These are phyloP conservation scores for Neckera pumila DNA, from an alignment of 225 moss, liverwort and hornwort species.

Conservation along the genomic window DNA sequence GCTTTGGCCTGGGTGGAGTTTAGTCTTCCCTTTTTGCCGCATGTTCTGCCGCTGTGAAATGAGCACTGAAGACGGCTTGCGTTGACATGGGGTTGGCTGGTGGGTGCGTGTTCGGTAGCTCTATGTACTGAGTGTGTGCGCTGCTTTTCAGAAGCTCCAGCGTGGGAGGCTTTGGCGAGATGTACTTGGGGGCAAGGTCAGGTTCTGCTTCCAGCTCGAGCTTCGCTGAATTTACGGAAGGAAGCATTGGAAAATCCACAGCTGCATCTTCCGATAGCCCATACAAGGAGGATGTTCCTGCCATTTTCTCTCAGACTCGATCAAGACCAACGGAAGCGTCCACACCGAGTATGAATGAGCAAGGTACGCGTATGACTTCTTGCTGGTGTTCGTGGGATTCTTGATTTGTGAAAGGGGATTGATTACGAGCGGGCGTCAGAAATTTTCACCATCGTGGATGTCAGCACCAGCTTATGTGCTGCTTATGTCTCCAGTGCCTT, in stretches of 20 bases:
- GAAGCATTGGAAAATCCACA: constrained; percentile 13
- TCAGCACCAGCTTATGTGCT: not conserved
- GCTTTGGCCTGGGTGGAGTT: not conserved
- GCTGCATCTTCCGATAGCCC: constrained; percentile 14
- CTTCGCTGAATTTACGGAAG: constrained; percentile 49
- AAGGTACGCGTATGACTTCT: not conserved
- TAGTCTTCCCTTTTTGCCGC: not conserved
- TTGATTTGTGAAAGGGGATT: not conserved
- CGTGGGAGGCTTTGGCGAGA: constrained; percentile 30
- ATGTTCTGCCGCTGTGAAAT: not conserved
- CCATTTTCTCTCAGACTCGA: constrained; percentile 30
- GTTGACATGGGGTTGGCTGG: not conserved
- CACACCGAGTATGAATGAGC: not conserved
- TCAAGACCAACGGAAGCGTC: constrained; percentile 3
- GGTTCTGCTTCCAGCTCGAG: constrained; percentile 35
- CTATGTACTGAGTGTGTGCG: not conserved
- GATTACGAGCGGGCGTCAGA: not conserved
- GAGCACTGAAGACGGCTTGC: not conserved
- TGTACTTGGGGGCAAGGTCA: constrained; percentile 13
- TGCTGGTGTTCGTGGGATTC: not conserved
- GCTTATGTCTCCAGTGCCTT: not conserved
- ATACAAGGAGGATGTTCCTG: constrained; percentile 31
- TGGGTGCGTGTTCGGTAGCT: not conserved
- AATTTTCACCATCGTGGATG: not conserved
- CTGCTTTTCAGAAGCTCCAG: constrained; percentile 24